phyloP scores from a whole-genome alignment of 805 yeast species.

The Candida silvicultrix region DNA sequence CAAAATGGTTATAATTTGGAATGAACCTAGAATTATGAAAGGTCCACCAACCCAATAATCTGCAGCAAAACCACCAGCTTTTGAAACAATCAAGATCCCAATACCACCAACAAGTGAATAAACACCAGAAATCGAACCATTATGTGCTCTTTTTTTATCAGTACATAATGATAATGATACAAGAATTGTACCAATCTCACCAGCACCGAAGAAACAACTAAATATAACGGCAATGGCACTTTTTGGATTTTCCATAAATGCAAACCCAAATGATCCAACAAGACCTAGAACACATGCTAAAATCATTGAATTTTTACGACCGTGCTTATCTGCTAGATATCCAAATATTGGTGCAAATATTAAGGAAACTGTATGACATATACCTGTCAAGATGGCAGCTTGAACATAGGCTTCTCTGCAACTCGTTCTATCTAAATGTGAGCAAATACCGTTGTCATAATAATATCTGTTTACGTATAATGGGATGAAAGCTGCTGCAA shows the following conservation, averaged over 20 bases:
- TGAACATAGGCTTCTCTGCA: constrained; percentile 61
- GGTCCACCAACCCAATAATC: constrained; percentile 56
- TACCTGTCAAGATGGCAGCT: constrained; percentile 65
- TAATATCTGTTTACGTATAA: constrained; percentile 53
- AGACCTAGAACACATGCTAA: constrained; percentile 37
- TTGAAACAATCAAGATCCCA: constrained; percentile 55
- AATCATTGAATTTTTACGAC: constrained; percentile 30
- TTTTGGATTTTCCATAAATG: constrained; percentile 28
- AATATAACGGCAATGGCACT: constrained; percentile 28
- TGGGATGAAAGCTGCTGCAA: constrained; percentile 56
- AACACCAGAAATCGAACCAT: constrained; percentile 66
- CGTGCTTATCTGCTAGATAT: constrained; percentile 40
- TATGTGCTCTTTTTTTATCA: constrained; percentile 35
- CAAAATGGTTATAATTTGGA: constrained; percentile 26
- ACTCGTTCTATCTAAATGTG: constrained; percentile 26
- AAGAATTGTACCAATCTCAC: constrained; percentile 58
- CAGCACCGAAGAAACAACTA: constrained; percentile 44
- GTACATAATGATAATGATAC: constrained; percentile 58
- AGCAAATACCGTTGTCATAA: constrained; percentile 44
- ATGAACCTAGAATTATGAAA: constrained; percentile 43
- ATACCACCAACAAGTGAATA: constrained; percentile 63
- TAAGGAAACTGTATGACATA: constrained; percentile 51
- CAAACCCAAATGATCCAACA: constrained; percentile 34
- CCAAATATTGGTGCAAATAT: constrained; percentile 65
- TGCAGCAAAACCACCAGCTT: constrained; percentile 55